These are phyloP conservation scores for Coffea humblotiana DNA, from an alignment of 305 asterid species.

Conservation along the genomic window DNA sequence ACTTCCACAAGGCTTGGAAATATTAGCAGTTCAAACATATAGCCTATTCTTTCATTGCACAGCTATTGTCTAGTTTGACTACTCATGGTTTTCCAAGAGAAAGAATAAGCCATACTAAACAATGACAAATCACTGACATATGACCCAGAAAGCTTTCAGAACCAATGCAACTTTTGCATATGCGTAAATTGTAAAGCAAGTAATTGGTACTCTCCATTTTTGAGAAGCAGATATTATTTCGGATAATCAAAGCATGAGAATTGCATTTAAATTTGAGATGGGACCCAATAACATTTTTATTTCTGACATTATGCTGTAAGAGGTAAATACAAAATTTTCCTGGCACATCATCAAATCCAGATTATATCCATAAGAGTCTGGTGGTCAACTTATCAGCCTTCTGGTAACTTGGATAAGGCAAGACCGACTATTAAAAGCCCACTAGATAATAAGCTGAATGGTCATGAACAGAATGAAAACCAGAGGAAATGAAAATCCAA, in stretches of 20 bases:
- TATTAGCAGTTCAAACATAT: background rate
- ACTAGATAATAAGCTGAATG: background rate
- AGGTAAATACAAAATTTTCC: no score
- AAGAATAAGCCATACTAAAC: background rate
- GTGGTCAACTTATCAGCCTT: background rate
- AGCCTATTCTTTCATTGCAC: background rate
- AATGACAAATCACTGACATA: background rate
- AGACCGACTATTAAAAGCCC: background rate
- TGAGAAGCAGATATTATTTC: background rate
- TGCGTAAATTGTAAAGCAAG: no score
- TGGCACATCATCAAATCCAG: background rate
- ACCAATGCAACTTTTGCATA: background rate
- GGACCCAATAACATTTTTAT: no score
- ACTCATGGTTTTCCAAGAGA: background rate
- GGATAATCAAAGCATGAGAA: background rate
- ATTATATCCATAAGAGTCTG: background rate
- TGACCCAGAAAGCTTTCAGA: background rate
- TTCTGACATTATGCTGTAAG: background rate
- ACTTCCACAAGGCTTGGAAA: background rate
- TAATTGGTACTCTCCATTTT: background rate
- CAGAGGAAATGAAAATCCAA: constrained; percentile 7
- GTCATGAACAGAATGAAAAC: background rate
- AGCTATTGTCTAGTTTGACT: background rate
- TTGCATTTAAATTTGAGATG: background rate
- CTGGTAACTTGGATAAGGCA: background rate